Percentiles rank a stretch among this genome's conserved stretches.
Evolutionary conservation across 306 rosid species (phyloP).

Genomic region (Fagus crenata): DNA sequence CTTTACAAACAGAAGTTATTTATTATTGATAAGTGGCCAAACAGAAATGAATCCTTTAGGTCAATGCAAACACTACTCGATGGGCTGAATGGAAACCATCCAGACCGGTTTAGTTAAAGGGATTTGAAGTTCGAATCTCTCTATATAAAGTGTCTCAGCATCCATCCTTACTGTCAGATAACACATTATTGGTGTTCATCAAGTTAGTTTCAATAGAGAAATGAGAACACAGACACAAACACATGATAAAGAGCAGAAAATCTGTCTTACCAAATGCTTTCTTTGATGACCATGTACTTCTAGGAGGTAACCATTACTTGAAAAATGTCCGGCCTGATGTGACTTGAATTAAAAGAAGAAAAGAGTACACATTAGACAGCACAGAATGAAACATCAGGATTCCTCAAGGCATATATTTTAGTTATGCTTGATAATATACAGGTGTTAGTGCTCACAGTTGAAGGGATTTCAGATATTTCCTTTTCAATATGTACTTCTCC

Average conservation of each 20-base stretch:
- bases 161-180: not conserved
- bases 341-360: not conserved
- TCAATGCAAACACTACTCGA: not conserved
- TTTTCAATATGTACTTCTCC: constrained; percentile 30
- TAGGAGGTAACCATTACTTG: not conserved
- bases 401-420: not conserved
- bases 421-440: not conserved
- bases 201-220: not conserved
- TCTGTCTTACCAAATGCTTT: not conserved
- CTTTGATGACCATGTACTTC: constrained; percentile 3
- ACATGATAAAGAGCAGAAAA: not conserved
- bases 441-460: constrained; percentile 33
- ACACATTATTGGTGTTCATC: not conserved
- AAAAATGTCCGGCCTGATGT: not conserved
- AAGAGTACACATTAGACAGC: not conserved
- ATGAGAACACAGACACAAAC: not conserved
- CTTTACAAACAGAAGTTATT: not conserved
- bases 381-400: not conserved
- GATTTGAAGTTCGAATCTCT: not conserved
- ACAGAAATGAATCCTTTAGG: not conserved
- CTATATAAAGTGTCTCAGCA: not conserved
- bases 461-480: constrained; percentile 29
- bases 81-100: not conserved
- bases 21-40: not conserved
- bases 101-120: not conserved